Evolutionary conservation across 1,284 basidiomycete species (phyloP), one percentile per base, ranked within the genome.

Genomic region (Sphaerobolus stellatus): DNA sequence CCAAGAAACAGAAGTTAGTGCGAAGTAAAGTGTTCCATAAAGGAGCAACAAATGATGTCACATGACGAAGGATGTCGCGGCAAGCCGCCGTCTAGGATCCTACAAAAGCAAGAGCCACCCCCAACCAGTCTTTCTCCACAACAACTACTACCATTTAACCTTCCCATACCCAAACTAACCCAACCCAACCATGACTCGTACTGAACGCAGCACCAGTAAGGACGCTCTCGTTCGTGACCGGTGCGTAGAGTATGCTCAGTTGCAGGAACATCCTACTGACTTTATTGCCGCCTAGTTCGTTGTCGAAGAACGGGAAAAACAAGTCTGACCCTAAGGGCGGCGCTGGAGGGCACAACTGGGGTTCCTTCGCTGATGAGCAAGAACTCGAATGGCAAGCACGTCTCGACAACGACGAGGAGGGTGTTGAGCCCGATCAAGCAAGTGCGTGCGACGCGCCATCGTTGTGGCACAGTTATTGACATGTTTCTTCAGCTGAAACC

Each of bases 261-360:
- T 30, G 16, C 16, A n/a, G 24, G 27, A 31, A 14, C 2, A 2
- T 44, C 4, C 29, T 16, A 27, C 9, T 27, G 24, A 9, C 30
- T 43, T 24, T 20, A 14, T 44, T 41, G 40, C 27, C 30, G n/a
- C 25, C 22, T n/a, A 84, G 86, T 62, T 85, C 86, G 33, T 81
- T 86, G 74, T 86, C 88, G 65, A 86, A 84, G 68, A 82, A 83
- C 33, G 92, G 90, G 50, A 78, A 87, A 56, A 82, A 85, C 78
- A 83, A 82, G 69, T 80, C 78, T 58, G 68, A 90, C 53, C 87
- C 84, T 70, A 94, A 94, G 76, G 76, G 81, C 60, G 92, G 92
- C 53, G 83, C 82, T 36, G 92, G 92, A 36, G 75, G 79, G 3
- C 84, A 92, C 74, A 92, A 90, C 74, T 94, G 92, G 92, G 92